phyloP scores from a whole-genome alignment of 2,329 filamentous ascomycete genomes.

The Fusarium sp. region DNA sequence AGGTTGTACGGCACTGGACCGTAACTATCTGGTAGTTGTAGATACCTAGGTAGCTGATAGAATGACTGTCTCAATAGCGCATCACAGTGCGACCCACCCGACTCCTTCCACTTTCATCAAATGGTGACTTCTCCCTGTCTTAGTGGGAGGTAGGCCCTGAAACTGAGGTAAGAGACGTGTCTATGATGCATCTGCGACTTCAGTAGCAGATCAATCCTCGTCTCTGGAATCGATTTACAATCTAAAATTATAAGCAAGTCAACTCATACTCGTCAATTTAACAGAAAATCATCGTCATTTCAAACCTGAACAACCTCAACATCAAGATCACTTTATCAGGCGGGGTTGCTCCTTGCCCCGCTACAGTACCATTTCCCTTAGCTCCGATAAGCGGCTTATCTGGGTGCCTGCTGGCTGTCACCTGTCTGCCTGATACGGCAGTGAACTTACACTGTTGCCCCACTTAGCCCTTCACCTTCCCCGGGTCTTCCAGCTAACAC shows the following conservation, averaged over 20 bases:
- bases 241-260: neutral
- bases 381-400: slow-evolving; percentile 48
- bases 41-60: neutral
- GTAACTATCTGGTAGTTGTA: neutral
- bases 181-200: neutral
- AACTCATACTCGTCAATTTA: neutral
- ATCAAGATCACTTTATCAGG: neutral
- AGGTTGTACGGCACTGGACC: neutral
- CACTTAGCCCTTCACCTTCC: slow-evolving; percentile 48
- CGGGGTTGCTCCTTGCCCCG: slow-evolving; percentile 30
- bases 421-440: slow-evolving; percentile 50
- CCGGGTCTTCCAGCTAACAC: slow-evolving; percentile 37
- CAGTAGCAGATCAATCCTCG: neutral
- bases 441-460: slow-evolving; percentile 45
- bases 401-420: slow-evolving; percentile 42
- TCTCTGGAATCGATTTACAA: neutral
- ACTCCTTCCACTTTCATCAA: neutral
- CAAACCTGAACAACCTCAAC: neutral
- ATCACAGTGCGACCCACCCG: slow-evolving; percentile 34
- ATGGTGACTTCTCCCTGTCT: neutral
- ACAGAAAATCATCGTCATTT: neutral
- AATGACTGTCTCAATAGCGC: slow-evolving; percentile 16
- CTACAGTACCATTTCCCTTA: slow-evolving; percentile 4
- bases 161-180: slow-evolving; percentile 2
- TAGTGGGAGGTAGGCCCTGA: slow-evolving; percentile 16